Evolutionary conservation across 352 stramenopile species (phyloP), one percentile per base, ranked within the genome.

Genomic region (Globisporangium cederbergense): DNA sequence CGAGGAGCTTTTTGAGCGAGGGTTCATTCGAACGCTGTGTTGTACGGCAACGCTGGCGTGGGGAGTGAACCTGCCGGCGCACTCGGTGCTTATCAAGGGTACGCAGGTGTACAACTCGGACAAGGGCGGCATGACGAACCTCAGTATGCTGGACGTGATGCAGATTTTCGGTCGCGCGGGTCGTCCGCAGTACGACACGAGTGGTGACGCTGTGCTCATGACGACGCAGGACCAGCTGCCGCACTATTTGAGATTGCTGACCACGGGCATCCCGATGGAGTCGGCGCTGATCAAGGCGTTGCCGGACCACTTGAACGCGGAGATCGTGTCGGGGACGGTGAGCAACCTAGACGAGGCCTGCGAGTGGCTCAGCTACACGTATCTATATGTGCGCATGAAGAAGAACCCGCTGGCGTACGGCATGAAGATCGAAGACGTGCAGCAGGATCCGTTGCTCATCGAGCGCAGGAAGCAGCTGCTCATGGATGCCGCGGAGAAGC

Each of bases 81-180:
- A 99, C 75, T 98, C 95, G 10, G 98, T 99, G 20, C 82, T 99
- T 43, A 99, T 99, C 70, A 99, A 99, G 75, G 98, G 98, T 9
- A 99, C 98, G 7, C 92, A 99, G 68, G 95, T 99, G 38, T 99
- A 99, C 84, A 99, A 99, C 66, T 86, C 98, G 3, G 97, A 99
- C 71, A 99, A 99, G 76, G 98, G 98, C 58, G 97, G 96, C 36
- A 97, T 98, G 68, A 95, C 97, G 14, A 96, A 99, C 67, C 70
- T 99, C 32, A 98, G 88, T 62, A 99, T 99, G 81, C 82, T 99
- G 11, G 98, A 99, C 73, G 97, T 99, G n/a, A 97, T 99, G 76
- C 98, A 99, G 79, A 99, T 99, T 70, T 99, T 99, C 71, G 98
- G 98, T 50, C 85, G 98, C 59, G 97, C 97, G 5, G 97, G 98